These are phyloP conservation scores for Wickerhamomyces sp. DNA, from an alignment of 1,139 yeast genomes.

Conservation along the genomic window DNA sequence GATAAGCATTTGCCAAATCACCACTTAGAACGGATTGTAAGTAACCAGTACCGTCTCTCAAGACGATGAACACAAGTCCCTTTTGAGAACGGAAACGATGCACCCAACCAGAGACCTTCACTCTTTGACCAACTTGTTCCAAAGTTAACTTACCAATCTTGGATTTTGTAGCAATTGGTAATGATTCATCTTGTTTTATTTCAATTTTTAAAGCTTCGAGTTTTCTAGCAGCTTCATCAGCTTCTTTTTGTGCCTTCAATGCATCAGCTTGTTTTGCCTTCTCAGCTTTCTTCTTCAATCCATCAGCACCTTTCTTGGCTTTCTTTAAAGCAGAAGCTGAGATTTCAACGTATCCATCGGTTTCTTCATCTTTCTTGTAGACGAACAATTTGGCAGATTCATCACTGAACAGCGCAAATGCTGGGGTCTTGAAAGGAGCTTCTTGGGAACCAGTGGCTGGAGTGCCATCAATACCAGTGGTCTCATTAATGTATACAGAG, in stretches of 20 bases:
- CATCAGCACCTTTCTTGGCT: constrained; percentile 95
- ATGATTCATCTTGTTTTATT: constrained; percentile 64
- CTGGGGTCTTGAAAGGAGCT: constrained; percentile 75
- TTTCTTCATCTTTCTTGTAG: constrained; percentile 61
- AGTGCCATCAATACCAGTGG: constrained; percentile 58
- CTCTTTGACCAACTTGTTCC: constrained; percentile 53
- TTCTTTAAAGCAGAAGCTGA: constrained; percentile 92
- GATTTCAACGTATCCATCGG: constrained; percentile 64
- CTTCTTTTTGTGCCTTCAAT: constrained; percentile 53
- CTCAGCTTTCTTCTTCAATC: constrained; percentile 82
- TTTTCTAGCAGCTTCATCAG: constrained; percentile 64
- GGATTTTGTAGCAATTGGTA: constrained; percentile 64
- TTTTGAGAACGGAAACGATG: constrained; percentile 93
- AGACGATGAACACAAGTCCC: constrained; percentile 83
- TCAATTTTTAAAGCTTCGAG: constrained; percentile 75
- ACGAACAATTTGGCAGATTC: constrained; percentile 57
- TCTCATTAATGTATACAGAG: constrained; percentile 61
- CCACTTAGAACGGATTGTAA: constrained; percentile 86
- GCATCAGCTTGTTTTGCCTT: constrained; percentile 67
- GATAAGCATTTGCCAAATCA: constrained; percentile 85
- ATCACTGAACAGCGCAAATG: constrained; percentile 62
- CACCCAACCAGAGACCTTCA: constrained; percentile 87
- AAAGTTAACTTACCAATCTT: constrained; percentile 39
- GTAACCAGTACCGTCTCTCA: constrained; percentile 94
- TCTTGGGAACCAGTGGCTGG: constrained; percentile 56